phyloP scores from a whole-genome alignment of 2,329 filamentous ascomycete genomes.

The Epichloe brachyelytri region DNA sequence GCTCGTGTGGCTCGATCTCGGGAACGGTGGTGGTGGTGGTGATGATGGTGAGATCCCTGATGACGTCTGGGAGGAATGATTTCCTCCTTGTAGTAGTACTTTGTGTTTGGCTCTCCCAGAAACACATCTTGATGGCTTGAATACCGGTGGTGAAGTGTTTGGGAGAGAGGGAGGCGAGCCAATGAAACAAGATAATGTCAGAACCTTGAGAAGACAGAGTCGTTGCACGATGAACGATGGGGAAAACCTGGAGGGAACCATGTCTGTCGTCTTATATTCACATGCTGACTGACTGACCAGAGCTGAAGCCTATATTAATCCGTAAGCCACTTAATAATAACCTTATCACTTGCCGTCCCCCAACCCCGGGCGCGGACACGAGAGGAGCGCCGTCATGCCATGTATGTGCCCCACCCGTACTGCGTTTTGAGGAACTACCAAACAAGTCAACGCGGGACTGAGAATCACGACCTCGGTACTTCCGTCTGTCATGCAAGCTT shows the following conservation, averaged over 20 bases:
- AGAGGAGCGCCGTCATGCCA: no score
- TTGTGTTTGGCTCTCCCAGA: conserved; percentile 29
- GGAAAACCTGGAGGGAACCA: neutral
- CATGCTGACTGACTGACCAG: neutral
- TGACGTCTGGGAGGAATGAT: conserved; percentile 31
- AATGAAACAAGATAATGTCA: no score
- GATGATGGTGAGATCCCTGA: conserved; percentile 22
- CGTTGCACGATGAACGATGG: no score
- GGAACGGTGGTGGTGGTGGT: conserved; percentile 23
- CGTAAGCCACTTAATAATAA: no score
- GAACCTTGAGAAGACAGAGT: no score
- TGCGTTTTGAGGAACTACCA: no score
- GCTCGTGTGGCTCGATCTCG: conserved; percentile 30
- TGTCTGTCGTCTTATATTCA: neutral
- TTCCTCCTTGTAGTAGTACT: conserved; percentile 45
- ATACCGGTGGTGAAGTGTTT: neutral
- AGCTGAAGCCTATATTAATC: neutral
- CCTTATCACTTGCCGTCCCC: no score
- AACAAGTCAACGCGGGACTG: neutral
- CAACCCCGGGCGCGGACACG: no score
- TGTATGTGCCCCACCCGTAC: no score
- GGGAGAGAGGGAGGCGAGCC: neutral
- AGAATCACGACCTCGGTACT: neutral
- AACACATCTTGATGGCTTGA: conserved; percentile 32
- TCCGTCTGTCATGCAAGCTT: conserved; percentile 7